Base-by-base conservation (phyloP, 805 yeast species). In the Suhomyces faveliae region DNA sequence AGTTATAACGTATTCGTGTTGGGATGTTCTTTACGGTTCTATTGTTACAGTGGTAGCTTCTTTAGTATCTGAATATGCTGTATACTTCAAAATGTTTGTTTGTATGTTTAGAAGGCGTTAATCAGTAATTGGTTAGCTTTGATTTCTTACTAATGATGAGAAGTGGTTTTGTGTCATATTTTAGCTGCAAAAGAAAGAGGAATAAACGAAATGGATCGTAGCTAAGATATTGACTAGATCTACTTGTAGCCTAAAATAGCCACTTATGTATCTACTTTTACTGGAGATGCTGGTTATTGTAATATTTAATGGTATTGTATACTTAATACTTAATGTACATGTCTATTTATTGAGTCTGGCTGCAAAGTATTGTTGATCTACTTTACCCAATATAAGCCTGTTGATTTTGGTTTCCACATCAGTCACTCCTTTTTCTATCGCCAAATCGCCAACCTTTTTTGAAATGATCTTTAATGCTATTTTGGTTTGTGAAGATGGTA, bases 401-500 rank as follows among this genome's bases (percentile, higher is more conserved):
- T 40, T 23, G 10, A 61, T 46, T 40, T 53, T 58, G 10, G 38
- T 43, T 12, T 41, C 41, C 8, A 53, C 27, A n/a, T 51, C 54
- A 4, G 49, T 11, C 3, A 27, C 45, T 10, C 43, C 41, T 19
- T 45, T 22, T 19, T 53, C 67, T 43, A 75, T 54, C 21, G 74
- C 67, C 43, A 74, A 46, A 38, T 68, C 71, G 6, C 77, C 81
- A 15, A 81, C 68, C 38, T 61, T 67, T 55, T 75, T 77, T 13
- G 81, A 67, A 62, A 86, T 82, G 7, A 84, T 52, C 29, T 77
- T 76, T 37, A 77, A 64, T 2, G 86, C 84, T 37, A 48, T 43
- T 25, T 40, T 46, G 15, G 45, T 37, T 20, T 49, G 43, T 37
- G 49, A 49, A 10, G 41, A 21, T 0, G 61, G 44, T 43, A 64